Conservation (phyloP, 2,329 filamentous ascomycete genomes). For the Fusarium beomiforme region DNA sequence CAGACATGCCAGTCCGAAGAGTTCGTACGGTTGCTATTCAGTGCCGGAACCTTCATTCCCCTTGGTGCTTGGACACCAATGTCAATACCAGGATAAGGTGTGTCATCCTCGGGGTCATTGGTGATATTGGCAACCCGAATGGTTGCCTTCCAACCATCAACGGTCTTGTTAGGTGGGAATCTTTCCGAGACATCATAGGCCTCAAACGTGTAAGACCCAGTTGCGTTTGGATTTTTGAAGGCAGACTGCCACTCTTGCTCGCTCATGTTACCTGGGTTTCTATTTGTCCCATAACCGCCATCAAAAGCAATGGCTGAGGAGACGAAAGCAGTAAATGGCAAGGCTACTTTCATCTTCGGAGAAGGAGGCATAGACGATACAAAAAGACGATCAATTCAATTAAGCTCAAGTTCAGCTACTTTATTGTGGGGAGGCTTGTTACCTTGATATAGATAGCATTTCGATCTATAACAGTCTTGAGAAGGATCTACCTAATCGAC, state of each 20-base stretch:
- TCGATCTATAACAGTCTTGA: background rate
- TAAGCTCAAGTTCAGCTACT: background rate
- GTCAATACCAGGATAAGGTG: slow-evolving; percentile 8
- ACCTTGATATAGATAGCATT: background rate
- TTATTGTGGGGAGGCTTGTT: background rate
- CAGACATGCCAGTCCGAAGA: slow-evolving; percentile 13
- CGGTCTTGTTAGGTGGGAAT: slow-evolving; percentile 9
- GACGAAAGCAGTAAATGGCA: background rate
- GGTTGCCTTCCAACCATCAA: slow-evolving; percentile 7
- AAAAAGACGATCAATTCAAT: background rate
- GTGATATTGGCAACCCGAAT: slow-evolving; percentile 23
- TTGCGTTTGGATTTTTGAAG: slow-evolving; percentile 21
- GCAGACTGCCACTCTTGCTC: slow-evolving; percentile 7
- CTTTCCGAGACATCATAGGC: slow-evolving; percentile 11
- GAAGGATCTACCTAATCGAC: background rate
- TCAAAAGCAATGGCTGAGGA: background rate
- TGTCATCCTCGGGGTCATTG: background rate
- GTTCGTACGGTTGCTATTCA: background rate
- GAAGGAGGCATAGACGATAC: background rate
- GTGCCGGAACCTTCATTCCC: slow-evolving; percentile 1
- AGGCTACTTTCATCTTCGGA: background rate
- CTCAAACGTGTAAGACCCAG: slow-evolving; percentile 5
- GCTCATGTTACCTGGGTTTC: background rate
- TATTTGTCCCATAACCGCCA: background rate
- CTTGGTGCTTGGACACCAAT: slow-evolving; percentile 17